Evolutionary conservation across 768 basidiomycete species (phyloP).

Genomic region (Boletus subcaerulescens): DNA sequence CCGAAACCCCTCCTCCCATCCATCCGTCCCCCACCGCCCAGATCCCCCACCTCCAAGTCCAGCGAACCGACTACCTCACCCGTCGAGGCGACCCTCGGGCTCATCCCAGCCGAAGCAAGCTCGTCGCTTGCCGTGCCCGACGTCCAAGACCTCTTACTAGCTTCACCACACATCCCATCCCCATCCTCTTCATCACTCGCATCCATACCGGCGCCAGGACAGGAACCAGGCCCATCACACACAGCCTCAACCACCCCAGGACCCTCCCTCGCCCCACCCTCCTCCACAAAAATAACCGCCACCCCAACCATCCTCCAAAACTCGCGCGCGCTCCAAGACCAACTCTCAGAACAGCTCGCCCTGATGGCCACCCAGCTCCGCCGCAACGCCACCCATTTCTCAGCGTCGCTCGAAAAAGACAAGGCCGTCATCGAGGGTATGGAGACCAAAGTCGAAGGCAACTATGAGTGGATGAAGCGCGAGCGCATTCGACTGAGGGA

Average conservation of each 20-base stretch:
- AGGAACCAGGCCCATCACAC: conserved; percentile 11
- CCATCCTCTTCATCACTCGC: background rate
- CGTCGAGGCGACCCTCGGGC: conserved; percentile 14
- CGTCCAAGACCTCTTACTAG: conserved; percentile 38
- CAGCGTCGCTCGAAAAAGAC: conserved; percentile 69
- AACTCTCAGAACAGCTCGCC: conserved; percentile 70
- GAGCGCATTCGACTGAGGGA: conserved; percentile 60
- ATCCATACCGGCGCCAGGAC: background rate
- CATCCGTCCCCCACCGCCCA: conserved; percentile 43
- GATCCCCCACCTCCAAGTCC: background rate
- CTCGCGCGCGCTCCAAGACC: conserved; percentile 65
- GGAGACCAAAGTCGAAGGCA: conserved; percentile 70
- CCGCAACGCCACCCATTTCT: conserved; percentile 78
- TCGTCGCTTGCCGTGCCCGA: conserved; percentile 13
- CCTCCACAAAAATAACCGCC: conserved; percentile 35
- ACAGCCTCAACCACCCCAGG: conserved; percentile 11
- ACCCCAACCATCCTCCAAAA: conserved; percentile 47
- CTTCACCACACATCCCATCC: conserved; percentile 27
- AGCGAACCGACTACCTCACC: conserved; percentile 5
- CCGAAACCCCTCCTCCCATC: conserved; percentile 52
- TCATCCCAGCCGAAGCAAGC: conserved; percentile 24
- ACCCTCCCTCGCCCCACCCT: conserved; percentile 29
- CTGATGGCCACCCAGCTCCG: conserved; percentile 88
- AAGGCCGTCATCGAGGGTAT: conserved; percentile 65
- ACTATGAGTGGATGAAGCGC: conserved; percentile 64